Conservation (phyloP, 2,329 filamentous ascomycete genomes). For the Ceratocystis eucalypticola region DNA sequence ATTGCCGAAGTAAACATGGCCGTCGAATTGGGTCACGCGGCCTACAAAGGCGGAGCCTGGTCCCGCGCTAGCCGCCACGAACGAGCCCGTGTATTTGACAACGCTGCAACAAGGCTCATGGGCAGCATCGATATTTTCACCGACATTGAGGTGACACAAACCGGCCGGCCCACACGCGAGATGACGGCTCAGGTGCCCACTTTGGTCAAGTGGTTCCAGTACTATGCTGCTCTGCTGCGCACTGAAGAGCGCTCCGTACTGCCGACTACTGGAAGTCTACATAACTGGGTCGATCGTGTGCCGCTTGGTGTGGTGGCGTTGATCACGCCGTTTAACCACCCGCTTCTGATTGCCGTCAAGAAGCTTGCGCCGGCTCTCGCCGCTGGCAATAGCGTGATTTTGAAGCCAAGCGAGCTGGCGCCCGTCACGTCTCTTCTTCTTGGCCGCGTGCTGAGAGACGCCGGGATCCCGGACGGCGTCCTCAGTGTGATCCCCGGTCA, state of each 20-base stretch:
- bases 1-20: constrained; percentile 35
- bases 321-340: constrained; percentile 46
- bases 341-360: constrained; percentile 32
- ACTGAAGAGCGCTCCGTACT: constrained; percentile 33
- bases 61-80: constrained; percentile 29
- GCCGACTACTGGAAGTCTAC: constrained; percentile 33
- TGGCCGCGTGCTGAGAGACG: constrained; percentile 48
- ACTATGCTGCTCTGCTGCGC: constrained; percentile 31
- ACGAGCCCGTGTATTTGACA: constrained; percentile 32
- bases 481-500: constrained; percentile 61
- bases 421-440: constrained; percentile 31
- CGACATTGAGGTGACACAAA: constrained; percentile 32
- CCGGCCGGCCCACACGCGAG: constrained; percentile 30
- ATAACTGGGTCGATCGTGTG: constrained; percentile 40
- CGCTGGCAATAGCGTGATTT: constrained; percentile 36
- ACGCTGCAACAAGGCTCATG: constrained; percentile 32
- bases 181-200: constrained; percentile 29
- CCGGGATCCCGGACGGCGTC: constrained; percentile 62
- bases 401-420: constrained; percentile 42
- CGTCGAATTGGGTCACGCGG: constrained; percentile 35
- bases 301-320: constrained; percentile 36
- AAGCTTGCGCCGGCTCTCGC: constrained; percentile 39
- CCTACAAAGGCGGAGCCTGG: constrained; percentile 32
- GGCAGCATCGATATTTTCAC: constrained; percentile 31
- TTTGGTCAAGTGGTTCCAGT: constrained; percentile 29